Conservation (phyloP, 2,329 filamentous ascomycete species). For the Sclerotinia nivalis region DNA sequence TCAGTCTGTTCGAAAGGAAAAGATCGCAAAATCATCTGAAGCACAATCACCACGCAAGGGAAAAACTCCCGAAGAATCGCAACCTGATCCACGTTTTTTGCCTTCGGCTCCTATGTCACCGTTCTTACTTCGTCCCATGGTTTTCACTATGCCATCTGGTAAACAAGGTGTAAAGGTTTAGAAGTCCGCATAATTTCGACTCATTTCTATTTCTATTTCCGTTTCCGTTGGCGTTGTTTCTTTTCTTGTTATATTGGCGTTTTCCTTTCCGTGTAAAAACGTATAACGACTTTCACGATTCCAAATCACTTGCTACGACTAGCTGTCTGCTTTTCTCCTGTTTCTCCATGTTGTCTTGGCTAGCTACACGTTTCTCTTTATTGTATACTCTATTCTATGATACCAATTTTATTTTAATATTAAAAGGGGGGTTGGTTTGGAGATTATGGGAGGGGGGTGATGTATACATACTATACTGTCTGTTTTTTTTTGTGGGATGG, state of each 20-base stretch:
- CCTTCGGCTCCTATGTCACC: conserved; percentile 1
- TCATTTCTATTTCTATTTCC: neutral
- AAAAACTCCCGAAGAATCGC: neutral
- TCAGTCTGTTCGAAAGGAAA: neutral
- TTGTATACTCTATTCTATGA: conserved; percentile 11
- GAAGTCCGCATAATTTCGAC: neutral
- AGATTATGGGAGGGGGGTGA: neutral
- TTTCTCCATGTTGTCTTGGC: neutral
- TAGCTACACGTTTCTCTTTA: neutral
- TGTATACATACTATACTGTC: neutral
- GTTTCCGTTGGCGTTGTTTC: neutral
- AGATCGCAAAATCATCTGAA: neutral
- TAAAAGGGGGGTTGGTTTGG: neutral
- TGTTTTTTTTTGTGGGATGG: neutral
- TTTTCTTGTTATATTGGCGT: neutral
- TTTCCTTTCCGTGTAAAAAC: conserved; percentile 3
- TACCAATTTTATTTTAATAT: conserved; percentile 16
- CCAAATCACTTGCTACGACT: neutral
- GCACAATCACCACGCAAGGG: neutral
- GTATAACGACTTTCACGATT: conserved; percentile 11
- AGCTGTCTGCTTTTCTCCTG: neutral
- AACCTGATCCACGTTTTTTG: neutral
- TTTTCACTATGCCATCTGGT: conserved; percentile 19
- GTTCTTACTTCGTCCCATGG: conserved; percentile 12
- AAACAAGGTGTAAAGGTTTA: conserved; percentile 18